A percentile compares a stretch with the other conserved stretches of the same genome.
These are phyloP conservation scores for Lodderomyces margitis DNA, from an alignment of 1,139 yeast genomes.

Conservation along the genomic window DNA sequence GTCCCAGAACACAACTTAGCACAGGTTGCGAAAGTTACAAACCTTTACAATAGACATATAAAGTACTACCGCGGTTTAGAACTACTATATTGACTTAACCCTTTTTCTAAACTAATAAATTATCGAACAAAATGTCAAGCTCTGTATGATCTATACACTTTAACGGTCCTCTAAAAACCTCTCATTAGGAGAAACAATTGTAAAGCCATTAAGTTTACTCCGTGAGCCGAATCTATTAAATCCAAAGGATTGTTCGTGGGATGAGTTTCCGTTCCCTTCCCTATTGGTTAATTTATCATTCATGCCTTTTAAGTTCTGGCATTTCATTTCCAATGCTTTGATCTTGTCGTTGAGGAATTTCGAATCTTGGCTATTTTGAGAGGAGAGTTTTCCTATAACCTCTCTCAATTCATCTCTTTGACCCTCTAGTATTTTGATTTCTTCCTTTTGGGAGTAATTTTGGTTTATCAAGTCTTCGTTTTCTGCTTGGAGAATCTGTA, in stretches of 20 bases:
- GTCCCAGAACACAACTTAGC: background rate
- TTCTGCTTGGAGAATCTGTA: slow-evolving; percentile 8
- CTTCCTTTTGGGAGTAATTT: slow-evolving; percentile 4
- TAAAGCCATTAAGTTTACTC: slow-evolving; percentile 43
- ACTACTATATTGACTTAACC: background rate
- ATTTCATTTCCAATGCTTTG: slow-evolving; percentile 36
- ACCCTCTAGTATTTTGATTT: slow-evolving; percentile 35
- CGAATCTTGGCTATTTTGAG: slow-evolving; percentile 36
- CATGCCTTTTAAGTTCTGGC: slow-evolving; percentile 32
- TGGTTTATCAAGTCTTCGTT: slow-evolving; percentile 16
- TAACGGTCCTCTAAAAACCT: slow-evolving; percentile 25
- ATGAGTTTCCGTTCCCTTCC: background rate
- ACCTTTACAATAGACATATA: too few relatives aligned
- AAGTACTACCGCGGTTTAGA: too few relatives aligned
- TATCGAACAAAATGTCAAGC: background rate
- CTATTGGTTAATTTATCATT: slow-evolving; percentile 33
- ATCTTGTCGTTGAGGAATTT: slow-evolving; percentile 45
- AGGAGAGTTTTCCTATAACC: slow-evolving; percentile 41
- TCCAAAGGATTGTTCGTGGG: background rate
- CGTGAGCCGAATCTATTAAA: slow-evolving; percentile 18
- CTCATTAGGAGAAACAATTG: slow-evolving; percentile 40
- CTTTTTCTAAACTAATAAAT: background rate
- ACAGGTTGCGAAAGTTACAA: background rate
- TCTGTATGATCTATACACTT: slow-evolving; percentile 3
- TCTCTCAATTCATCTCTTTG: slow-evolving; percentile 64